Percentiles rank a stretch among this genome's conserved stretches.
These are phyloP conservation scores for Marasmius fiardii DNA, from an alignment of 1,284 basidiomycete species.

Conservation along the genomic window DNA sequence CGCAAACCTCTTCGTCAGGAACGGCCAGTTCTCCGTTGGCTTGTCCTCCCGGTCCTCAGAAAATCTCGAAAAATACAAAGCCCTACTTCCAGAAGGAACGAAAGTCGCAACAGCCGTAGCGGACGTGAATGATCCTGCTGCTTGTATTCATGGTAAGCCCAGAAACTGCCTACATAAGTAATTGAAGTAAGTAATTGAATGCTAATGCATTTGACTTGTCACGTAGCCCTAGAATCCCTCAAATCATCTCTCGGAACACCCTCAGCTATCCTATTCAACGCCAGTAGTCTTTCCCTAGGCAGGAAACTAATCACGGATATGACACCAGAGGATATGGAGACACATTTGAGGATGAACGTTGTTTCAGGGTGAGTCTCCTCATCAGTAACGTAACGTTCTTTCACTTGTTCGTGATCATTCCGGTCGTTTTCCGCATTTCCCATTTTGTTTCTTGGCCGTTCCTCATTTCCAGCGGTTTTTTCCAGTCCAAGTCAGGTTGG, in stretches of 20 bases:
- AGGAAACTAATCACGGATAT: neutral
- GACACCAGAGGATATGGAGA: slow-evolving; percentile 1
- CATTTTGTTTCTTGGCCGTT: too few relatives aligned
- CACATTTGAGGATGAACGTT: neutral
- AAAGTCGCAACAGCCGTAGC: neutral
- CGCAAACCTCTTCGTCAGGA: neutral
- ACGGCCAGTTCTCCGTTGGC: neutral
- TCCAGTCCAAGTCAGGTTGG: too few relatives aligned
- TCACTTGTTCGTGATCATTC: neutral
- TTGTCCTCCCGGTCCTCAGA: neutral
- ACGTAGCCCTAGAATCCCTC: neutral
- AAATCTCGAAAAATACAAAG: neutral
- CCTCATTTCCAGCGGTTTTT: too few relatives aligned
- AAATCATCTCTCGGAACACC: neutral
- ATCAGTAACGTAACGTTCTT: neutral
- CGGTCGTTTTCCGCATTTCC: too few relatives aligned
- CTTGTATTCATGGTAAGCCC: neutral
- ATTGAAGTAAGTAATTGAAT: too few relatives aligned
- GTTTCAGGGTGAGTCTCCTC: neutral
- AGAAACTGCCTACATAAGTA: too few relatives aligned
- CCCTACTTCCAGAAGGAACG: neutral
- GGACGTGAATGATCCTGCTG: neutral
- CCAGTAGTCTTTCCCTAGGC: neutral
- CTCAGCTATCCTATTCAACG: neutral
- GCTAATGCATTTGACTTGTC: too few relatives aligned